These are phyloP conservation scores for Anisogramma anomala DNA, from an alignment of 2,329 filamentous ascomycete genomes.

Conservation along the genomic window DNA sequence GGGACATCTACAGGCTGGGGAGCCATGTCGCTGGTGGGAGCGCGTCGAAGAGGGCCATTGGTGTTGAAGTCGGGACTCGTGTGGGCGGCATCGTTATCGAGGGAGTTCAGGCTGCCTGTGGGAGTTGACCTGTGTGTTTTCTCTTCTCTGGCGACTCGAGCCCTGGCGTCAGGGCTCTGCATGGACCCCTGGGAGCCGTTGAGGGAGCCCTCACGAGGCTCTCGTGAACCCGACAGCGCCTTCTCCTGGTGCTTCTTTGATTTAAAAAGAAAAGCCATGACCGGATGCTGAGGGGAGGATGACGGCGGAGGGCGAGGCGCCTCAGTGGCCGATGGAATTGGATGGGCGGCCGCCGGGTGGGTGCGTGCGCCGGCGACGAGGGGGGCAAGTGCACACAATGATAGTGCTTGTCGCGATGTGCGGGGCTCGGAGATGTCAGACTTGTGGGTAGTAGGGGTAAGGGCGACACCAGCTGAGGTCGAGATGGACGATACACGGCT, in stretches of 20 bases:
- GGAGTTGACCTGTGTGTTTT: slow-evolving; percentile 57
- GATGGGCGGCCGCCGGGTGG: no score
- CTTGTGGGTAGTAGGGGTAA: neutral
- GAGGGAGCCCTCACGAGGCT: slow-evolving; percentile 34
- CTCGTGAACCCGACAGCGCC: slow-evolving; percentile 38
- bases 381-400: slow-evolving; percentile 1
- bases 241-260: slow-evolving; percentile 66
- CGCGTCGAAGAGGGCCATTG: slow-evolving; percentile 8
- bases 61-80: slow-evolving; percentile 53
- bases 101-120: slow-evolving; percentile 65
- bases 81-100: slow-evolving; percentile 46
- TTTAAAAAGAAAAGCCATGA: slow-evolving; percentile 75
- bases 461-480: slow-evolving; percentile 4
- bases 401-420: no score
- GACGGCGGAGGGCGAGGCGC: slow-evolving; percentile 23
- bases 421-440: no score
- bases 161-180: slow-evolving; percentile 36
- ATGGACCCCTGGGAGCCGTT: slow-evolving; percentile 36
- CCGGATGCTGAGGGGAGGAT: slow-evolving; percentile 28
- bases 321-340: slow-evolving; percentile 5
- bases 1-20: slow-evolving; percentile 32
- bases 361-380: neutral
- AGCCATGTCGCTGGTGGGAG: slow-evolving; percentile 33
- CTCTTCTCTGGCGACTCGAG: slow-evolving; percentile 41
- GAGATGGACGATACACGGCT: slow-evolving; percentile 1